Evolutionary conservation across 176 grass and related monocot species (phyloP).

Genomic region (Rhipidocladum racemiflorum): DNA sequence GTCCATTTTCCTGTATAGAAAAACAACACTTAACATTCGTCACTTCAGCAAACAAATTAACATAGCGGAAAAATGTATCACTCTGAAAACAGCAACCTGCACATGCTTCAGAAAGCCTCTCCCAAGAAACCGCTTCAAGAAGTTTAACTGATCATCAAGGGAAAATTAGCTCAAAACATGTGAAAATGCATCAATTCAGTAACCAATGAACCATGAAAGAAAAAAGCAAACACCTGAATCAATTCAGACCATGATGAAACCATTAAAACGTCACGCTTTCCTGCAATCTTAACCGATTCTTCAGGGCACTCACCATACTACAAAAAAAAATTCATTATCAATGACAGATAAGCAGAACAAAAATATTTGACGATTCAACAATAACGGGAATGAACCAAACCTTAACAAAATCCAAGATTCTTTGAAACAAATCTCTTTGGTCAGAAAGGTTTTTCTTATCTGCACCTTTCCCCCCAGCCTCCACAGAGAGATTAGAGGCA

Average conservation of each 20-base stretch:
- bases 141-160: slow-evolving; percentile 69
- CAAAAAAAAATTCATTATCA: slow-evolving; percentile 1
- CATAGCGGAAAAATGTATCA: background rate
- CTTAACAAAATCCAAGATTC: slow-evolving; percentile 82
- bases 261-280: slow-evolving; percentile 60
- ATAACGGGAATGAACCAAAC: slow-evolving; percentile 31
- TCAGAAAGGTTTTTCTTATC: slow-evolving; percentile 98
- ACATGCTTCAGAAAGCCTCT: slow-evolving; percentile 94
- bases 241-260: slow-evolving; percentile 89
- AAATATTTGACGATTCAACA: background rate
- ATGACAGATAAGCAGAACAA: background rate
- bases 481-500: slow-evolving; percentile 61
- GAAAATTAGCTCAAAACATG: slow-evolving; percentile 20
- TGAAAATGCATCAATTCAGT: background rate
- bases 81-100: slow-evolving; percentile 43
- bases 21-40: slow-evolving; percentile 6
- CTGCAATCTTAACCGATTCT: slow-evolving; percentile 67
- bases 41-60: slow-evolving; percentile 17
- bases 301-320: slow-evolving; percentile 67
- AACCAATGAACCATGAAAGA: background rate
- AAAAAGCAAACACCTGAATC: slow-evolving; percentile 54
- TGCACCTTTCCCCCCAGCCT: slow-evolving; percentile 87
- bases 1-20: slow-evolving; percentile 63
- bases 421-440: slow-evolving; percentile 84
- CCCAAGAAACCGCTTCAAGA: slow-evolving; percentile 74